A percentile compares a stretch with the other conserved stretches of the same genome.
Evolutionary conservation across 2,329 filamentous ascomycete genomes (phyloP).

Genomic region (Fusarium tricinctum): DNA sequence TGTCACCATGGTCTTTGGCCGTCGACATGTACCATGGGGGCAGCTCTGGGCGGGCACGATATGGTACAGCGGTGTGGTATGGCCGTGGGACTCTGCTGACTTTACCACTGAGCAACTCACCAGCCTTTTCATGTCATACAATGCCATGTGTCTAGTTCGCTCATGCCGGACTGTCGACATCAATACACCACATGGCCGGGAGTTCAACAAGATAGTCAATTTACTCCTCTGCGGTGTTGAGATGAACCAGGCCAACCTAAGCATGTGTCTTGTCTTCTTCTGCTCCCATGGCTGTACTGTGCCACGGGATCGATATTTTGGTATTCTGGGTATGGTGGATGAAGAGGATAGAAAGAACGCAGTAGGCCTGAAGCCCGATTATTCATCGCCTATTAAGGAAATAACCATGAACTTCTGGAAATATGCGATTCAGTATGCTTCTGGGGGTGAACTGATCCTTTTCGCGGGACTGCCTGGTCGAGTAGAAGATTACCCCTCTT

Average conservation of each 20-base stretch:
- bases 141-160: not conserved
- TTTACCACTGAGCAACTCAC: accelerated
- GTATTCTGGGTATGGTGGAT: conserved; percentile 10
- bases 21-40: conserved; percentile 4
- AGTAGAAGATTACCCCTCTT: not conserved
- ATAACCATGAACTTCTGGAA: conserved; percentile 23
- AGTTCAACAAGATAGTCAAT: not conserved
- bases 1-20: conserved; percentile 14
- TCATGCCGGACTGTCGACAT: not conserved
- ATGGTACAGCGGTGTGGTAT: not conserved
- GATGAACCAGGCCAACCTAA: not conserved
- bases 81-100: not conserved
- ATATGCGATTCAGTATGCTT: not conserved
- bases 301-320: conserved; percentile 18
- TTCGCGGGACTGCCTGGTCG: not conserved
- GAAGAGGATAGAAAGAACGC: not conserved
- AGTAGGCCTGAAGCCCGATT: not conserved
- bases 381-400: not conserved
- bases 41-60: not conserved
- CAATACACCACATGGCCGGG: not conserved
- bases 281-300: not conserved
- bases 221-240: not conserved
- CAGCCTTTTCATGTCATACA: accelerated
- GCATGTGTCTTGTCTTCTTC: not conserved
- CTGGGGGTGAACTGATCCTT: conserved; percentile 3